A percentile compares a stretch with the other conserved stretches of the same genome.
These are phyloP conservation scores for Crucihimalaya himalaica DNA, from an alignment of 345 rosid species.

Conservation along the genomic window DNA sequence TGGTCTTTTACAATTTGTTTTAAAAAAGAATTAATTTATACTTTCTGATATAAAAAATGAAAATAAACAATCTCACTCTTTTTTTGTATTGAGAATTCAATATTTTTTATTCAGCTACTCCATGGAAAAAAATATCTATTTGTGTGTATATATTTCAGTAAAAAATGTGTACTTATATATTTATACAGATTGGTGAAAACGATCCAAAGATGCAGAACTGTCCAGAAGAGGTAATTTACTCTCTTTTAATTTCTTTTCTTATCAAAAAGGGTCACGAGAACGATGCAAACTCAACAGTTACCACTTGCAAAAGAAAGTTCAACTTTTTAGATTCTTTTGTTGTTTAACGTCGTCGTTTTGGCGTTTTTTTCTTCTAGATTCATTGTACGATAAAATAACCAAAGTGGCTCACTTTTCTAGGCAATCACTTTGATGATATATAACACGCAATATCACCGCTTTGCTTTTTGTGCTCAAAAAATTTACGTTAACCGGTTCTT, in stretches of 20 bases:
- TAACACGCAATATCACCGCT: not conserved
- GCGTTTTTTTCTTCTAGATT: constrained; percentile 8
- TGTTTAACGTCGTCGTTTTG: constrained; percentile 17
- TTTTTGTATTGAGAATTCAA: not conserved
- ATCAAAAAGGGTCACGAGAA: constrained; percentile 33
- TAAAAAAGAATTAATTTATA: not conserved
- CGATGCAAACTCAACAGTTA: constrained; percentile 34
- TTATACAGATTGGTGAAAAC: constrained; percentile 11
- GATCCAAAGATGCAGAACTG: constrained; percentile 19
- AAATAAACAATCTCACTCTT: not conserved
- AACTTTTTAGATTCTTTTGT: constrained; percentile 7
- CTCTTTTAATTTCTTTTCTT: not conserved
- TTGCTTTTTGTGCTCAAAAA: not conserved
- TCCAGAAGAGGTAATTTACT: constrained; percentile 14
- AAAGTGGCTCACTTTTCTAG: constrained; percentile 9
- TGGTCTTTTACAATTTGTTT: not conserved
- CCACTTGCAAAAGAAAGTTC: constrained; percentile 27
- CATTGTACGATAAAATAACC: constrained; percentile 14
- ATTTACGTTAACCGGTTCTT: constrained; percentile 4
- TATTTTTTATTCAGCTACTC: not conserved
- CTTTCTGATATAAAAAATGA: not conserved
- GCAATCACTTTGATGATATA: constrained; percentile 5
- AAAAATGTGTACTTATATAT: not conserved
- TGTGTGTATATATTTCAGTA: not conserved
- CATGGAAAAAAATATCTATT: not conserved